Evolutionary conservation across 2,329 filamentous ascomycete genomes (phyloP), one percentile per base, ranked within the genome.

Genomic region (Apiospora malaysiana): DNA sequence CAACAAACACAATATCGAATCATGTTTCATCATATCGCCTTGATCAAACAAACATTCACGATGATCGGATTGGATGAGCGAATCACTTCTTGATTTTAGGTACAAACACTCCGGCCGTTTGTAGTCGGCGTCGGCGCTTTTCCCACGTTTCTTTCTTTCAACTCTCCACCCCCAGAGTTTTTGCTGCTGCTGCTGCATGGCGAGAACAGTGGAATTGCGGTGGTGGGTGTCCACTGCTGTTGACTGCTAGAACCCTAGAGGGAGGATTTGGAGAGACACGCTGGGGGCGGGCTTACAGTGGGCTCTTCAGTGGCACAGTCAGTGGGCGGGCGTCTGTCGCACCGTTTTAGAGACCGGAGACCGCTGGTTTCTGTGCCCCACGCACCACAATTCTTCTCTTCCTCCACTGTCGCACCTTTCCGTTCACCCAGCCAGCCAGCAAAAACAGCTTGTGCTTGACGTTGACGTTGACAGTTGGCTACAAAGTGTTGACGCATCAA

Each of bases 121-220:
- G 49, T 23, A 32, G 49, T 8, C 25, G n/a, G 46, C 46, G 51
- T 7, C 51, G 16, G 18, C 51, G 14, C 25, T 59, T 21, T 37
- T 59, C 51, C 51, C 51, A 59, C 51, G 51, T 59, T 59, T 59
- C 51, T 59, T 32, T 59, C 42, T 21, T 21, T 51, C 18, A 9
- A 59, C 51, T 59, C 56, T 63, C 56, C 56, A 63, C 56, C 56
- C 56, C 56, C 56, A 40, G 56, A 63, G 18, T 63, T 40, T 56
- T 32, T 32, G 32, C 32, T 32, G 32, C 32, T 49, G 47, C n/a
- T 49, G 56, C 18, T 37, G 56, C 56, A 63, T 63, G 56, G 21
- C 27, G 21, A 63, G 32, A 63, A 63, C 32, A n/a, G 56, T 59
- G 51, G 51, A 32, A 21, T 56, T 56, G 25, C 25, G 49, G 49